These are phyloP conservation scores for Xylaria sp. DNA, from an alignment of 2,329 filamentous ascomycete species.

Conservation along the genomic window DNA sequence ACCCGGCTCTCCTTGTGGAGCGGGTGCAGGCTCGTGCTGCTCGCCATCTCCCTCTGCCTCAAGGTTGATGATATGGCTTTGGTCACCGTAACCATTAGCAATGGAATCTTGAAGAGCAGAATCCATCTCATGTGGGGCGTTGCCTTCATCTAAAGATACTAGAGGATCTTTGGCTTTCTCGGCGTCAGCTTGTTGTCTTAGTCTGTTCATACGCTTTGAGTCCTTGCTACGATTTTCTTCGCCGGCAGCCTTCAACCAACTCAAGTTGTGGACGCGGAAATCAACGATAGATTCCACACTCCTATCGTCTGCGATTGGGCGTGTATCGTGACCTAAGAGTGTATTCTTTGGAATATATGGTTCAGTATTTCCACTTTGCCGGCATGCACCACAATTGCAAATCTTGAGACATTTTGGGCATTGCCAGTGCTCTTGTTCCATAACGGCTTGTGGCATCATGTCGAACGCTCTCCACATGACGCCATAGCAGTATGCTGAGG, in stretches of 20 bases:
- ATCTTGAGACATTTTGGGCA: constrained; percentile 88
- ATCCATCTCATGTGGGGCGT: constrained; percentile 48
- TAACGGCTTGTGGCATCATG: constrained; percentile 82
- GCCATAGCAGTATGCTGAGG: constrained; percentile 89
- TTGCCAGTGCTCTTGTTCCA: constrained; percentile 85
- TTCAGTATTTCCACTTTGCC: constrained; percentile 70
- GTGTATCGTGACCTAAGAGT: constrained; percentile 89
- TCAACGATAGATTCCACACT: constrained; percentile 93
- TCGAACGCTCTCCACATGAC: constrained; percentile 92
- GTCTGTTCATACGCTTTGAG: constrained; percentile 66
- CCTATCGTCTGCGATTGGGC: constrained; percentile 86
- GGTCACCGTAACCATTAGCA: constrained; percentile 51
- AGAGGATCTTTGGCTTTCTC: constrained; percentile 64
- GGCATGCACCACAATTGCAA: constrained; percentile 87
- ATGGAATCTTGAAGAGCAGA: constrained; percentile 48
- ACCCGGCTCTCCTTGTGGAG: constrained; percentile 39
- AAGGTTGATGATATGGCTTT: constrained; percentile 51
- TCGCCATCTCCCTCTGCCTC: constrained; percentile 32
- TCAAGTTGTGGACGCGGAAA: constrained; percentile 87
- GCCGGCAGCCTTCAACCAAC: constrained; percentile 75
- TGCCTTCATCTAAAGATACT: constrained; percentile 46
- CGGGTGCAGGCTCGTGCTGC: constrained; percentile 33
- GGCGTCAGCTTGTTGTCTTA: constrained; percentile 66
- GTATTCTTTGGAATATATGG: constrained; percentile 91
- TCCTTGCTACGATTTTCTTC: constrained; percentile 68